Conservation (phyloP, 176 grass and related monocot species). For the Calamus simplicifolius region DNA sequence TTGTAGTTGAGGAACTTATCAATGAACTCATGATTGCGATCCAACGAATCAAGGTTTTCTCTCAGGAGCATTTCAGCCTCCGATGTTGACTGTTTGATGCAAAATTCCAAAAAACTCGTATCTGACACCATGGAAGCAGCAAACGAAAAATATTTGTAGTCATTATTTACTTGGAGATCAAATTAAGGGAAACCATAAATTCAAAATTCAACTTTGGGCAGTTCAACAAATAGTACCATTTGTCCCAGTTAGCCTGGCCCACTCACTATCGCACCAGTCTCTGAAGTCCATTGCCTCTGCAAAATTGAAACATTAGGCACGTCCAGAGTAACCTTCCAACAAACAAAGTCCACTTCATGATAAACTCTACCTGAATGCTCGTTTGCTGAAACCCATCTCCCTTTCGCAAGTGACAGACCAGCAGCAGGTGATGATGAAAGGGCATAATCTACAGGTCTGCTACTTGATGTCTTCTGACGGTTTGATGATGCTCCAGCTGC, state of each 20-base stretch:
- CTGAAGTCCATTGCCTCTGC: conserved; percentile 94
- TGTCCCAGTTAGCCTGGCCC: conserved; percentile 76
- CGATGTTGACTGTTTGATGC: conserved; percentile 63
- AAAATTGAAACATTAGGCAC: conserved; percentile 6
- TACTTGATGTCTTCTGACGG: conserved; percentile 46
- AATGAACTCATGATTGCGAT: conserved; percentile 63
- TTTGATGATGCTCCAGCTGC: conserved; percentile 28
- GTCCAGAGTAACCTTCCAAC: too few relatives aligned
- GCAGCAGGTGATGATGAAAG: conserved; percentile 21
- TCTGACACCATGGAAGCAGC: conserved; percentile 29
- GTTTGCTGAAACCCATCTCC: conserved; percentile 36
- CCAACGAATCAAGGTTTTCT: conserved; percentile 76
- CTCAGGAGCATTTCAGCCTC: conserved; percentile 65
- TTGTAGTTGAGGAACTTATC: conserved; percentile 95
- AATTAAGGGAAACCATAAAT: background rate
- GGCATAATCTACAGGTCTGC: conserved; percentile 26
- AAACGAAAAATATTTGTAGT: background rate
- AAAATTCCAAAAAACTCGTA: conserved; percentile 86
- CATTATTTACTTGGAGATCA: too few relatives aligned
- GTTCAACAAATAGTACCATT: conserved; percentile 33
- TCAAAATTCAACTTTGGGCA: background rate
- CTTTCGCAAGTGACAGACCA: conserved; percentile 27
- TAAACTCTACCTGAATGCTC: conserved; percentile 54
- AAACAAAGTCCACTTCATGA: background rate
- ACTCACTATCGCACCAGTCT: conserved; percentile 78